phyloP scores from a whole-genome alignment of 1,284 basidiomycete species.

The Butyriboletus appendiculatus region DNA sequence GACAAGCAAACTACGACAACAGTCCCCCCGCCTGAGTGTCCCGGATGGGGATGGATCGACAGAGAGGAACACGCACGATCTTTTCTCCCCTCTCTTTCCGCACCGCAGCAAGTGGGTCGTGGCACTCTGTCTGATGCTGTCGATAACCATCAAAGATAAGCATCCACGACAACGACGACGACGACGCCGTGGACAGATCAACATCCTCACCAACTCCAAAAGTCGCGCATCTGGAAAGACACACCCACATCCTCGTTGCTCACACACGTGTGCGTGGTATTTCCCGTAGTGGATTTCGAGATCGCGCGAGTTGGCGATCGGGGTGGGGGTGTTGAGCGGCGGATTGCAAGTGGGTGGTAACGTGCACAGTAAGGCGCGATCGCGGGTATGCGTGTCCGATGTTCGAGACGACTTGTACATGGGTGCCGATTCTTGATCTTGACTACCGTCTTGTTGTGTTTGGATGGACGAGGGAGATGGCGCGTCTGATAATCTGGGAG shows the following conservation, averaged over 20 bases:
- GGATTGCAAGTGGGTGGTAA: constrained; percentile 83
- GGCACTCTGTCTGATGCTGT: constrained; percentile 86
- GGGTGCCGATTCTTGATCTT: constrained; percentile 18
- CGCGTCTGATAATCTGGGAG: constrained; percentile 28
- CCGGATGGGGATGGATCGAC: background rate
- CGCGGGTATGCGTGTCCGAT: constrained; percentile 7
- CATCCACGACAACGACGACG: background rate
- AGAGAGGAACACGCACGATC: constrained; percentile 59
- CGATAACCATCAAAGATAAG: background rate
- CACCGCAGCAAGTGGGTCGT: constrained; percentile 77
- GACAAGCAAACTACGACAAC: constrained; percentile 74
- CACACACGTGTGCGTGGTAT: constrained; percentile 85
- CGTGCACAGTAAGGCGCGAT: constrained; percentile 59
- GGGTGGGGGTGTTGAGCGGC: constrained; percentile 51
- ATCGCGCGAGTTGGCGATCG: constrained; percentile 60
- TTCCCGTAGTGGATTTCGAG: constrained; percentile 81
- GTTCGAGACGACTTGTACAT: constrained; percentile 32
- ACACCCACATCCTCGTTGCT: constrained; percentile 63
- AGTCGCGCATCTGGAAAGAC: constrained; percentile 86
- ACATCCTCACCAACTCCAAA: constrained; percentile 66
- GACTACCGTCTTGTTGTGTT: constrained; percentile 5
- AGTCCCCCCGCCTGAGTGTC: background rate
- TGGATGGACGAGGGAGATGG: constrained; percentile 9
- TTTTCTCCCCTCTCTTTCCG: constrained; percentile 83
- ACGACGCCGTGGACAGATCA: constrained; percentile 5